Base-by-base conservation (phyloP, 495 filamentous ascomycete species). In the Sabuloglossum arenarium region DNA sequence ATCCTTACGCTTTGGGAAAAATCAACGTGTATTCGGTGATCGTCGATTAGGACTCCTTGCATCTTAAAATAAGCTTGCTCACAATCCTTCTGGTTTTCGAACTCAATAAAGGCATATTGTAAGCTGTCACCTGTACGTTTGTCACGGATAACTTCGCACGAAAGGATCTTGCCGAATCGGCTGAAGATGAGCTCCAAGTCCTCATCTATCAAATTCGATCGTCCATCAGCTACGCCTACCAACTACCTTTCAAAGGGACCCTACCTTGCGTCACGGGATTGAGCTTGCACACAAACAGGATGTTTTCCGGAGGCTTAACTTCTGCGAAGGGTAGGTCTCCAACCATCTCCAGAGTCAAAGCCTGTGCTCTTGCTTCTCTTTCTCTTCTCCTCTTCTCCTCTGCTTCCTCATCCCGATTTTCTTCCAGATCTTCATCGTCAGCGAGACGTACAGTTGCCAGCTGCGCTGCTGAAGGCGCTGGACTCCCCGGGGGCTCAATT, bases 51-150 rank as follows among this genome's bases (percentile, higher is more conserved):
- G 6, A 96, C 88, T 5, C 80, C 82, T 65, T 97, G 85, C 91
- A 97, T 98, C 70, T 98, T 98, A 70, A 89, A 89, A 64, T 97
- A 98, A 14, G 91, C 91, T 54, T 88, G 84, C 69, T 97, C 91
- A 67, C 90, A 97, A 58, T 86, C 82, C 61, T 84, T 79, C 65
- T 94, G 86, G 19, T 94, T 79, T 56, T 88, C 87, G 62, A 93
- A 98, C 67, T 98, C 91, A 64, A 98, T 90, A 60, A 98, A 98
- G 0, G 93, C 88, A 67, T 98, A 98, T 65, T 98, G 91, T 39
- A 98, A 69, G 62, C 88, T 94, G 65, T 98, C 91, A 0, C 88
- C 86, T 0, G 90, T 96, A 58, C 86, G 86, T 62, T 84, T 87
- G 66, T 98, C 91, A 29, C 93, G 79, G 59, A 98, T 96, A 21